A percentile compares a stretch with the other conserved stretches of the same genome.
Conservation (phyloP, 306 rosid species). For the Urtica urens region DNA sequence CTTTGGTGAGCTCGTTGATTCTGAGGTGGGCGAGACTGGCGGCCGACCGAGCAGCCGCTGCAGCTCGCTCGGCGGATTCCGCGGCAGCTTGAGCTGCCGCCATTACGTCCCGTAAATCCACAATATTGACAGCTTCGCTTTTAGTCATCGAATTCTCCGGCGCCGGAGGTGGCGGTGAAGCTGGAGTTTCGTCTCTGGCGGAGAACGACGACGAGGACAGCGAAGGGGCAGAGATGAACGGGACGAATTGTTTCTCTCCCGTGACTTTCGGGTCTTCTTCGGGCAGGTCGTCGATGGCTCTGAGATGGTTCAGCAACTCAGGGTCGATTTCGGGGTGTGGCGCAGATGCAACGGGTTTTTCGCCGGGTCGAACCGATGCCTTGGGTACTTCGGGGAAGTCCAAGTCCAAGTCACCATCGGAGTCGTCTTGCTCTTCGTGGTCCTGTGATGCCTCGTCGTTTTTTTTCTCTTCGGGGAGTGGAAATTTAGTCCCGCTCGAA, state of each 20-base stretch:
- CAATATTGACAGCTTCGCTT: conserved; percentile 32
- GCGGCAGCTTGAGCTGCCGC: conserved; percentile 96
- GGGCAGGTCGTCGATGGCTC: conserved; percentile 16
- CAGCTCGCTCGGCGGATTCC: conserved; percentile 83
- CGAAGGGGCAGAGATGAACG: conserved; percentile 62
- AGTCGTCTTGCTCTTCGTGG: conserved; percentile 38
- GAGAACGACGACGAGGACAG: conserved; percentile 37
- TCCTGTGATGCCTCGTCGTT: conserved; percentile 31
- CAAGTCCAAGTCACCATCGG: conserved; percentile 60
- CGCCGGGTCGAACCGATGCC: conserved; percentile 27
- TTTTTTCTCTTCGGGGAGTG: conserved; percentile 65
- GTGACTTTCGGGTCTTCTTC: conserved; percentile 21
- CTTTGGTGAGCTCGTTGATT: conserved; percentile 55
- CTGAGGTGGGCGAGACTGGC: conserved; percentile 79
- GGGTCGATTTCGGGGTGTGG: conserved; percentile 27
- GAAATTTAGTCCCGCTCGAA: conserved; percentile 43
- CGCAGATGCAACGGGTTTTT: conserved; percentile 21
- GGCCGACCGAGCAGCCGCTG: conserved; percentile 82
- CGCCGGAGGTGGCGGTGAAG: conserved; percentile 24
- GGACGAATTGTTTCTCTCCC: conserved; percentile 55
- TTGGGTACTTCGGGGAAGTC: conserved; percentile 84
- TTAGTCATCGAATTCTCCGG: conserved; percentile 38
- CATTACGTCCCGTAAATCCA: conserved; percentile 74
- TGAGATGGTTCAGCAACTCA: conserved; percentile 25
- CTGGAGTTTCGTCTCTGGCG: conserved; percentile 23